Evolutionary conservation across 1,284 basidiomycete genomes (phyloP), one percentile per base, ranked within the genome.

Genomic region (Meripilus lineatus): DNA sequence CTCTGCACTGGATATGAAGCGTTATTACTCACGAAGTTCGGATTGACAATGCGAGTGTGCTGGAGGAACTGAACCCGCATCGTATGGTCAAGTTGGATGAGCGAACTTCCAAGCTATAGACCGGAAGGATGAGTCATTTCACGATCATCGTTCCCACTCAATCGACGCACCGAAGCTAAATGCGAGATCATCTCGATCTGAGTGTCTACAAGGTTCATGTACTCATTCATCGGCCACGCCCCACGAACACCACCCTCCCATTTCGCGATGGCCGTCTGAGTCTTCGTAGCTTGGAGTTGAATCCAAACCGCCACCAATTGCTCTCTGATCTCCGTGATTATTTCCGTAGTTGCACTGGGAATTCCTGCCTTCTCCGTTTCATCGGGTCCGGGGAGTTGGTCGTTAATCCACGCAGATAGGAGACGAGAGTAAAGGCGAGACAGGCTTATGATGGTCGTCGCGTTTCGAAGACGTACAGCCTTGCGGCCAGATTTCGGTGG

Each of bases 181-280:
- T 58, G 61, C 2, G 55, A 47, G n/a, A 72, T 53, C 69, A 74
- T 75, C 25, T 71, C 68, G 24, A 56, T 49, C 57, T 74, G 64
- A 3, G 68, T 55, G 34, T 68, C 62, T 5, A 68, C 51, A 8
- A 79, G 50, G 37, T 59, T 58, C 36, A 57, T 58, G 49, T 79
- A 80, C 38, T 76, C 69, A 32, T 71, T 66, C 11, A 55, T 56
- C 4, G 75, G 69, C 76, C 76, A 80, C 30, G 60, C 62, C 5
- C 77, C 77, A 7, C 75, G 64, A 14, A 77, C 63, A 50, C 57
- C 68, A 28, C 75, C 69, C 56, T 74, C 68, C 68, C 74, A 71
- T 53, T 65, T 66, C 37, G 73, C 70, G 36, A 68, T 55, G 21
- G 50, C 56, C 23, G 72, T 70, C 52, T 66, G 55, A 47, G 57